Conservation (phyloP, 352 stramenopile genomes). For the Phytophthora niederhauseri region DNA sequence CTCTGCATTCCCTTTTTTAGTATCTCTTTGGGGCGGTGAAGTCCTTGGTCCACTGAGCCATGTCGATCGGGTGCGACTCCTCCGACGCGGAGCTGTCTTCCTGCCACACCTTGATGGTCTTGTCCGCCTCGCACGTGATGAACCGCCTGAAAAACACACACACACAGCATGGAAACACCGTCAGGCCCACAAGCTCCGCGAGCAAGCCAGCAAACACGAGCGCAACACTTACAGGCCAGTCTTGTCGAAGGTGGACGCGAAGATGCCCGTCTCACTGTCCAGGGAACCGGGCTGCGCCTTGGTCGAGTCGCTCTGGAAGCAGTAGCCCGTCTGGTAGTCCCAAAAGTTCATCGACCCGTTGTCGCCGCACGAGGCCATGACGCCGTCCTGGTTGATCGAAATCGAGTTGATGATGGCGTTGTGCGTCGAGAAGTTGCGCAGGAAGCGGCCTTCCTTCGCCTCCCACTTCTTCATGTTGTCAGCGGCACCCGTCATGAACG, state of each 20-base stretch:
- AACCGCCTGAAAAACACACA: conserved; percentile 88
- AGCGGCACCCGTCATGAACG: conserved; percentile 97
- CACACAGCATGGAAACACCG: conserved; percentile 37
- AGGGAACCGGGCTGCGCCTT: conserved; percentile 96
- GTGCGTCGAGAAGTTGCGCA: conserved; percentile 98
- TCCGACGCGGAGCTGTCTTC: conserved; percentile 95
- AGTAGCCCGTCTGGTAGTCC: conserved; percentile 98
- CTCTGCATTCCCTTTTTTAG: conserved; percentile 32
- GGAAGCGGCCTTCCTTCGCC: conserved; percentile 93
- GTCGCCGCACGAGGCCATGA: conserved; percentile 97
- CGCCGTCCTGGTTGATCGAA: conserved; percentile 98
- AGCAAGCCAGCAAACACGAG: not conserved
- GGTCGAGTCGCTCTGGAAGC: conserved; percentile 96
- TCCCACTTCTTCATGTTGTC: conserved; percentile 99
- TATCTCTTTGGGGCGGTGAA: conserved; percentile 86
- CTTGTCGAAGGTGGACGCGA: conserved; percentile 97
- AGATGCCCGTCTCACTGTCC: conserved; percentile 98
- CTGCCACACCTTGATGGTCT: conserved; percentile 99
- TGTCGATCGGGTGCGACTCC: conserved; percentile 98
- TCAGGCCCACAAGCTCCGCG: conserved; percentile 3
- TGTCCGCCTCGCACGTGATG: conserved; percentile 99
- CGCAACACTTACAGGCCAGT: conserved; percentile 87
- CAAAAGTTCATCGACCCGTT: conserved; percentile 98
- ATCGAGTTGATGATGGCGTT: conserved; percentile 99
- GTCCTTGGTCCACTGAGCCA: conserved; percentile 97